Evolutionary conservation across 257 asterid species (phyloP).

Genomic region (Jasminum sambac): DNA sequence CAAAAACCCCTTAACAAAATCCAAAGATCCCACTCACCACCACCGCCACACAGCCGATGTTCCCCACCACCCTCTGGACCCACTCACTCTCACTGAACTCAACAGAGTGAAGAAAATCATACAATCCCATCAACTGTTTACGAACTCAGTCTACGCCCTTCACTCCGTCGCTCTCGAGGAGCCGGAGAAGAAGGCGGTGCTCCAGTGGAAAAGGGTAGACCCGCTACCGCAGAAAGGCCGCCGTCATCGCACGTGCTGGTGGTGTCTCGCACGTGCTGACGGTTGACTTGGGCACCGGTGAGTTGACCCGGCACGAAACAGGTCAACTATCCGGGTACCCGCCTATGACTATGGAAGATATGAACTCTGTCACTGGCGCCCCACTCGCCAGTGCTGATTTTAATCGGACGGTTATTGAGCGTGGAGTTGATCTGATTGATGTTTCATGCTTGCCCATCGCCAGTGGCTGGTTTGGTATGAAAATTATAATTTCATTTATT

Average conservation of each 20-base stretch:
- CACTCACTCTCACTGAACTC: slow-evolving; percentile 66
- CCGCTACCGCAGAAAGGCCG: slow-evolving; percentile 66
- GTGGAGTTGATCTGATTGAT: slow-evolving; percentile 82
- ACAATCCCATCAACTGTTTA: slow-evolving; percentile 36
- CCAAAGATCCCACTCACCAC: slow-evolving; percentile 32
- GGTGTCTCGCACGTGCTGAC: slow-evolving; percentile 57
- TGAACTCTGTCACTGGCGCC: slow-evolving; percentile 69
- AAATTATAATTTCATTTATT: background rate
- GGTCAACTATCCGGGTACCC: slow-evolving; percentile 67
- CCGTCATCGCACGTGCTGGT: slow-evolving; percentile 72
- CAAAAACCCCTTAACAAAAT: slow-evolving; percentile 22
- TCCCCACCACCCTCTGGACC: slow-evolving; percentile 92
- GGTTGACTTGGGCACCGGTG: slow-evolving; percentile 52
- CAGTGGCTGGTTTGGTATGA: slow-evolving; percentile 85
- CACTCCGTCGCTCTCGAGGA: slow-evolving; percentile 79
- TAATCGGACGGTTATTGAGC: slow-evolving; percentile 73
- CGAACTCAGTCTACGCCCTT: slow-evolving; percentile 49
- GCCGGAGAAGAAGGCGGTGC: slow-evolving; percentile 62
- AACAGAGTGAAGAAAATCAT: slow-evolving; percentile 40
- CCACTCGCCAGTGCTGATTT: slow-evolving; percentile 70
- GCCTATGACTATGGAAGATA: slow-evolving; percentile 84
- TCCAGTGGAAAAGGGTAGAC: slow-evolving; percentile 61
- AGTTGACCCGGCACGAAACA: slow-evolving; percentile 44
- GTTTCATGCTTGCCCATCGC: slow-evolving; percentile 85
- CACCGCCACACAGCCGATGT: slow-evolving; percentile 49